These are phyloP conservation scores for Trichophaea hybrida DNA, from an alignment of 2,329 filamentous ascomycete species.

Conservation along the genomic window DNA sequence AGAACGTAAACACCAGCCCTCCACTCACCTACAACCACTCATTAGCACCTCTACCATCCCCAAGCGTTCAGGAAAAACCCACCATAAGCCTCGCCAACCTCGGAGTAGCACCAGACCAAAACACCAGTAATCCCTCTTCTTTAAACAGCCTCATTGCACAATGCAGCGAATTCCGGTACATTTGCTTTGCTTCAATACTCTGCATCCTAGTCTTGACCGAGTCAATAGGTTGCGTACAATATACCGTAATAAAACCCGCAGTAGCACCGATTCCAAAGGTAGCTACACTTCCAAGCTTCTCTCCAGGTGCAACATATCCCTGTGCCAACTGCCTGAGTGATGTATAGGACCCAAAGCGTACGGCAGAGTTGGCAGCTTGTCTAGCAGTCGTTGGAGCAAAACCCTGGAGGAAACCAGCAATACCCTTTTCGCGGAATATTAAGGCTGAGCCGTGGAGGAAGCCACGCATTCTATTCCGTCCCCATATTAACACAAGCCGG, in stretches of 20 bases:
- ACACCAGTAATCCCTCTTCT: conserved; percentile 75
- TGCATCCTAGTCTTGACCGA: conserved; percentile 98
- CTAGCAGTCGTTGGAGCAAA: conserved; percentile 89
- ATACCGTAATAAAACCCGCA: conserved; percentile 84
- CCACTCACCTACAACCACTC: conserved; percentile 48
- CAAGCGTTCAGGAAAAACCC: not conserved
- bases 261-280: conserved; percentile 86
- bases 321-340: conserved; percentile 80
- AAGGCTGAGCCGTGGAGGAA: conserved; percentile 82
- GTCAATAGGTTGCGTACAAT: conserved; percentile 57
- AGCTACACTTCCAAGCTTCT: conserved; percentile 75
- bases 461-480: conserved; percentile 50
- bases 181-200: conserved; percentile 65
- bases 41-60: not conserved
- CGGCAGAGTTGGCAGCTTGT: conserved; percentile 87
- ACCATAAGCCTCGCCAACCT: conserved; percentile 63
- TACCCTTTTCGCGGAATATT: conserved; percentile 73
- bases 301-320: conserved; percentile 81
- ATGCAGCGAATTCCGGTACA: conserved; percentile 76
- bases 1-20: conserved; percentile 94
- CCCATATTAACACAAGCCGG: not conserved
- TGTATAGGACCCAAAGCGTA: conserved; percentile 81
- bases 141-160: conserved; percentile 74
- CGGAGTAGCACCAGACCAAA: conserved; percentile 88
- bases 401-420: conserved; percentile 91